Evolutionary conservation across 768 basidiomycete species (phyloP).

Genomic region (Tylopilus subfusipes): DNA sequence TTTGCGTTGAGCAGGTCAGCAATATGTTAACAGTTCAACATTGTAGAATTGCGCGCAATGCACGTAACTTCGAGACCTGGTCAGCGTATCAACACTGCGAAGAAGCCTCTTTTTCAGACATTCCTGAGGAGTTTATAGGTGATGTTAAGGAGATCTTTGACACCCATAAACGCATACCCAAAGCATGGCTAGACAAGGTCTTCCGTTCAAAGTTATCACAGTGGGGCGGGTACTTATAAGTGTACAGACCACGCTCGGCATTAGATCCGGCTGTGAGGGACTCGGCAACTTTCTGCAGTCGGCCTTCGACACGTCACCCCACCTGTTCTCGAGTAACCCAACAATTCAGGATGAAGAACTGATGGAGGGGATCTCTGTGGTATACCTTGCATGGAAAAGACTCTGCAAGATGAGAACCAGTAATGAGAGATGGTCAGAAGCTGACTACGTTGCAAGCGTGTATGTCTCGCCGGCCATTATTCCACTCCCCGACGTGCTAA

Average conservation of each 20-base stretch:
- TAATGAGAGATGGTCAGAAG: constrained; percentile 49
- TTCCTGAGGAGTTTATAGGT: constrained; percentile 37
- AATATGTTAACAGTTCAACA: constrained; percentile 2
- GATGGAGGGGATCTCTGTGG: constrained; percentile 38
- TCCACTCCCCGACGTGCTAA: background rate
- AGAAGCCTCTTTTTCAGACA: constrained; percentile 44
- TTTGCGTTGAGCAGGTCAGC: background rate
- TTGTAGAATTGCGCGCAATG: constrained; percentile 46
- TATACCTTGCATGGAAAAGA: constrained; percentile 45
- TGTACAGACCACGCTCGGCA: constrained; percentile 1
- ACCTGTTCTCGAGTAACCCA: constrained; percentile 36
- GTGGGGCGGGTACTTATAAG: background rate
- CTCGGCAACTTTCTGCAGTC: constrained; percentile 25
- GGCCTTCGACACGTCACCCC: constrained; percentile 35
- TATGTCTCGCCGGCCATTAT: constrained; percentile 26
- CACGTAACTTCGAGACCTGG: constrained; percentile 51
- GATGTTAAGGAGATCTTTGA: constrained; percentile 41
- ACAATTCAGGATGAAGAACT: constrained; percentile 21
- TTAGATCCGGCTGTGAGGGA: constrained; percentile 10
- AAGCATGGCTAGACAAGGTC: constrained; percentile 43
- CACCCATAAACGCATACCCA: constrained; percentile 35
- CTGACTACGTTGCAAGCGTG: constrained; percentile 55
- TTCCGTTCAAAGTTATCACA: background rate
- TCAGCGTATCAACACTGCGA: constrained; percentile 46
- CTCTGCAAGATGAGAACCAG: constrained; percentile 42